A percentile compares a stretch with the other conserved stretches of the same genome.
These are phyloP conservation scores for Phytopythium ostracodes DNA, from an alignment of 352 stramenopile species.

Conservation along the genomic window DNA sequence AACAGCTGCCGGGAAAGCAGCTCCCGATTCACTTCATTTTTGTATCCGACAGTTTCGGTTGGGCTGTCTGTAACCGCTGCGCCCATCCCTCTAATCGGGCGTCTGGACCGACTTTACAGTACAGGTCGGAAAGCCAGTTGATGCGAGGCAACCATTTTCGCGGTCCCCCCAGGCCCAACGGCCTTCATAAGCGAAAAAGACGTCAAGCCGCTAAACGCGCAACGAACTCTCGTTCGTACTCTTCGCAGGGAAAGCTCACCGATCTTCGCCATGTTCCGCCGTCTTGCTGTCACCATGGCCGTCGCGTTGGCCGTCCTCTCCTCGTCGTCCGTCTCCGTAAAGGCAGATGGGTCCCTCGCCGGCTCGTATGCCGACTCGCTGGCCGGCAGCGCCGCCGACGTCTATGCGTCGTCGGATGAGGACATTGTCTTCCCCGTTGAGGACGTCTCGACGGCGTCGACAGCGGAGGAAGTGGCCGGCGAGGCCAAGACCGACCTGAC, in stretches of 20 bases:
- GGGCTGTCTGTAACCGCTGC: not conserved
- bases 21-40: not conserved
- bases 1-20: not conserved
- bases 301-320: constrained; percentile 37
- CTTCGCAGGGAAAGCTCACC: not conserved
- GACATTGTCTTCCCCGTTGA: constrained; percentile 13
- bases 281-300: constrained; percentile 33
- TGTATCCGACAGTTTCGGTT: not conserved
- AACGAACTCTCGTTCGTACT: constrained; percentile 7
- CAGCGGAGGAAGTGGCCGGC: not conserved
- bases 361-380: constrained; percentile 10
- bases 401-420: constrained; percentile 5
- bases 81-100: not conserved
- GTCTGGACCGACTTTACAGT: constrained; percentile 5
- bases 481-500: constrained; percentile 17
- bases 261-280: constrained; percentile 26
- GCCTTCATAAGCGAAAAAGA: constrained; percentile 4
- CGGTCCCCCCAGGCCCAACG: not conserved
- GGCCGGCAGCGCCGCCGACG: constrained; percentile 5
- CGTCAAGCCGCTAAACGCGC: constrained; percentile 1
- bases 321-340: constrained; percentile 12
- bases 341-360: constrained; percentile 11
- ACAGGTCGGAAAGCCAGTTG: constrained; percentile 7
- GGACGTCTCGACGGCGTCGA: constrained; percentile 2
- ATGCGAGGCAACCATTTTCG: not conserved